Evolutionary conservation across 2,329 filamentous ascomycete species (phyloP).

Genomic region (Fusarium floridanum): DNA sequence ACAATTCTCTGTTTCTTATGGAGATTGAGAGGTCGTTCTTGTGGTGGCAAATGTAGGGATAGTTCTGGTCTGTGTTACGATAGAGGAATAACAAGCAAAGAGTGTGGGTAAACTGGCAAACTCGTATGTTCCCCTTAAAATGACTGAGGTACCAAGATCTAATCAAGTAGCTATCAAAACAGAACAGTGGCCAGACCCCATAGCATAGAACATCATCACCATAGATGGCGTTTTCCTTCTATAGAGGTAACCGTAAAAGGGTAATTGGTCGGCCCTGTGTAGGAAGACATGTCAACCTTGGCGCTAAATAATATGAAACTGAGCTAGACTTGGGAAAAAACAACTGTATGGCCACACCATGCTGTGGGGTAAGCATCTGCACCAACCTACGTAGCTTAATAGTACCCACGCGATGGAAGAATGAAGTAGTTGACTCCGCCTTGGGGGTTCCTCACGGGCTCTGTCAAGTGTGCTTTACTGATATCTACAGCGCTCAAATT

Average conservation of each 20-base stretch:
- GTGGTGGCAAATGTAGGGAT: no score
- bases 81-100: no score
- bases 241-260: not conserved
- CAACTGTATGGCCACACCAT: not conserved
- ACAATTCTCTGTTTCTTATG: no score
- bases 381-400: not conserved
- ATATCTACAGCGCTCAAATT: not conserved
- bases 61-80: no score
- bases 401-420: not conserved
- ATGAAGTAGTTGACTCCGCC: not conserved
- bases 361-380: not conserved
- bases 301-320: not conserved
- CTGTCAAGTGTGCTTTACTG: not conserved
- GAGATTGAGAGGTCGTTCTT: no score
- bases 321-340: not conserved
- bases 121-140: no score
- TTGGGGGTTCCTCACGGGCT: not conserved
- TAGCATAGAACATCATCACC: not conserved
- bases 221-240: not conserved
- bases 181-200: not conserved
- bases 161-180: no score
- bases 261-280: not conserved
- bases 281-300: not conserved
- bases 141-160: no score
- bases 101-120: no score